These are phyloP conservation scores for Geranium incanum DNA, from an alignment of 441 rosid species.

Conservation along the genomic window DNA sequence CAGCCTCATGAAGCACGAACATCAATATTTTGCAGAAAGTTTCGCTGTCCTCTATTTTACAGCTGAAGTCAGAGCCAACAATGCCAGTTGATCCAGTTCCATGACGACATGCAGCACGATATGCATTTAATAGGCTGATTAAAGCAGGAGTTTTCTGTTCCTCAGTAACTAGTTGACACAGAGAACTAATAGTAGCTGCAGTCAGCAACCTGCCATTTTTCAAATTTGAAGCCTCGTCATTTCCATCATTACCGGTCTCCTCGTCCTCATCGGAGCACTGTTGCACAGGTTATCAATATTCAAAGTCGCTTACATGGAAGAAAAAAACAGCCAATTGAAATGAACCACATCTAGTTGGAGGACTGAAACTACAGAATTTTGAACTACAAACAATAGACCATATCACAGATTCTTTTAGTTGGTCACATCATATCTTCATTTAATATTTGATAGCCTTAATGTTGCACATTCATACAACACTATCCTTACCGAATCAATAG, in stretches of 20 bases:
- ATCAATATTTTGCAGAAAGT: constrained; percentile 48
- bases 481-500: background rate
- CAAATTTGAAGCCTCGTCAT: constrained; percentile 29
- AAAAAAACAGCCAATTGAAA: constrained; percentile 13
- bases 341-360: constrained; percentile 9
- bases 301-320: constrained; percentile 9
- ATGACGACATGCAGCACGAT: constrained; percentile 73
- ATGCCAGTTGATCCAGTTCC: constrained; percentile 44
- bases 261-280: constrained; percentile 47
- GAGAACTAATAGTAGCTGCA: constrained; percentile 35
- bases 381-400: constrained; percentile 6
- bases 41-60: constrained; percentile 35
- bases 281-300: constrained; percentile 20
- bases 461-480: background rate
- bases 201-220: constrained; percentile 32
- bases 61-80: constrained; percentile 17
- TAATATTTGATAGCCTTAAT: constrained; percentile 3
- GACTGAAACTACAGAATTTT: background rate
- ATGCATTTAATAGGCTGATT: constrained; percentile 52
- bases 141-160: constrained; percentile 51
- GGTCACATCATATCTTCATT: background rate
- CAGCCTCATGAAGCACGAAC: constrained; percentile 58
- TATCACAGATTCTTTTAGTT: background rate
- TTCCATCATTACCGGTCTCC: constrained; percentile 34
- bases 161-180: constrained; percentile 44